These are phyloP conservation scores for Aspergillus sp. DNA, from an alignment of 2,329 filamentous ascomycete genomes.

Conservation along the genomic window DNA sequence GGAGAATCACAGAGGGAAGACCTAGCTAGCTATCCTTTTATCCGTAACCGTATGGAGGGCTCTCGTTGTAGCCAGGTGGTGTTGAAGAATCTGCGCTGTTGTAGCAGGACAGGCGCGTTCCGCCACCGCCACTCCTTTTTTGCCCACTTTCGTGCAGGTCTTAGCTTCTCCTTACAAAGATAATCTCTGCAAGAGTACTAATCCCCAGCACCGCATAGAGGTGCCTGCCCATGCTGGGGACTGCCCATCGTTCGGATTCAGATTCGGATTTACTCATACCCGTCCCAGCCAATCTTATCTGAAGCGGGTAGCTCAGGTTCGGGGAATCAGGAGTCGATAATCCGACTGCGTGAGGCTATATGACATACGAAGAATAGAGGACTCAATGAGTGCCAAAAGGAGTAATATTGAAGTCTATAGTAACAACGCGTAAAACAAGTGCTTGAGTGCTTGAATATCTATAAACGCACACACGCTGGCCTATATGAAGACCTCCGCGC, in stretches of 20 bases:
- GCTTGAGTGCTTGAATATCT: too few species aligned
- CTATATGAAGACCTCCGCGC: too few species aligned
- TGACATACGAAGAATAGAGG: too few species aligned
- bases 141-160: neutral
- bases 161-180: neutral
- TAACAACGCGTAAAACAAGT: too few species aligned
- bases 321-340: too few species aligned
- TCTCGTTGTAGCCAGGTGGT: neutral
- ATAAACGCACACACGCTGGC: too few species aligned
- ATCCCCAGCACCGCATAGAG: slow-evolving; percentile 11
- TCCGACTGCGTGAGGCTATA: too few species aligned
- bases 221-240: neutral
- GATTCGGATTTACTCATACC: too few species aligned
- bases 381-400: too few species aligned
- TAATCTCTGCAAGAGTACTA: slow-evolving; percentile 1
- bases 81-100: neutral
- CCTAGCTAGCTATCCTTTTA: neutral
- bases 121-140: neutral
- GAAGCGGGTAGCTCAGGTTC: too few species aligned
- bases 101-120: neutral
- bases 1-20: neutral
- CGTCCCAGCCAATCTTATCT: neutral
- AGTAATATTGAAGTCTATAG: too few species aligned
- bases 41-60: neutral
- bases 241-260: neutral